Evolutionary conservation across 257 asterid species (phyloP), one percentile per base, ranked within the genome.

Genomic region (Jacaranda copaia): DNA sequence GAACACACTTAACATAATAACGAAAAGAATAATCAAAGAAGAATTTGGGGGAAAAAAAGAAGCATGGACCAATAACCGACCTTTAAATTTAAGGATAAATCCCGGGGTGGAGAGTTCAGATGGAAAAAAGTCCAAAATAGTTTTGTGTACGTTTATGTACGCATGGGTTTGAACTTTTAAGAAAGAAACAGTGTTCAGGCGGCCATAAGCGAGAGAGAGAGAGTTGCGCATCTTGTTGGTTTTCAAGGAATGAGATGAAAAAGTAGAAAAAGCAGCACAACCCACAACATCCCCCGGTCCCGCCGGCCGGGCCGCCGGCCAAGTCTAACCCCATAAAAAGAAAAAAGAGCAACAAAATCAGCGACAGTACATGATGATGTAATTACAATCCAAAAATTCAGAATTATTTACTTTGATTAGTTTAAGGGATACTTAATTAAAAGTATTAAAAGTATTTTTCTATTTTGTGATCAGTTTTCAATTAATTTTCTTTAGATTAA

Each of bases 171-270:
- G 66, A 16, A 39, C 58, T 53, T 39, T 0, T 2, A 74, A 32
- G 42, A 60, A 7, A 59, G 68, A 66, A 3, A 20, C 10, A 45
- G 45, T 43, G 46, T 74, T 84, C 83, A 83, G 88, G 86, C 88
- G 80, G 84, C 89, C 93, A 84, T 83, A 62, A 71, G 80, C 68
- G 52, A 70, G 74, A 61, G 15, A 72, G 57, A 68, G 80, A 68
- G 32, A 57, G 62, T 12, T 58, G 46, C 48, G 59, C 59, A 6
- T 1, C 13, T 8, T 53, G 62, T 18, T 62, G 59, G 42, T 48
- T 59, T 70, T 63, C 46, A 25, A 32, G 60, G 7, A 53, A 53
- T 58, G 14, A 68, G 18, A 60, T 75, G 56, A 42, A 57, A 4
- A 36, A 14, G 5, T 49, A 19, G 40, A 61, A 16, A n/a, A 32